phyloP scores from a whole-genome alignment of 2,329 filamentous ascomycete genomes.

The Botrytis fragariae region DNA sequence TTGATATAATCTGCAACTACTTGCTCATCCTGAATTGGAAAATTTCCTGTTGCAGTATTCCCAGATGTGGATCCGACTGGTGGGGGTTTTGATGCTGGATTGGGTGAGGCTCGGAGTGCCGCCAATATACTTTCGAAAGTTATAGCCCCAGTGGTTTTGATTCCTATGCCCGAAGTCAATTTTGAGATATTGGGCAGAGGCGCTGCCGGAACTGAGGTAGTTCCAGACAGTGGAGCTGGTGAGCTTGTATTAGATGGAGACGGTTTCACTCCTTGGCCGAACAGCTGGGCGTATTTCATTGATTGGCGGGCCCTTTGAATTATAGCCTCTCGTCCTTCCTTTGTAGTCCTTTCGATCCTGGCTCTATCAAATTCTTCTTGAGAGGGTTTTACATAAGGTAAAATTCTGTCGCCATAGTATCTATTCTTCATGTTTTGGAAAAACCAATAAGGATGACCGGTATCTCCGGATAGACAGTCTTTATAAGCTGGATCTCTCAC shows the following conservation, averaged over 20 bases:
- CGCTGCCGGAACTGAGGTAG: too few relatives aligned
- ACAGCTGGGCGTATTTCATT: neutral
- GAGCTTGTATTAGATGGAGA: too few relatives aligned
- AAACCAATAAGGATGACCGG: neutral
- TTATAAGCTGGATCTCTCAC: neutral
- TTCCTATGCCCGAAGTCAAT: neutral
- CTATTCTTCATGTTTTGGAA: neutral
- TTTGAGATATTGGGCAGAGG: neutral
- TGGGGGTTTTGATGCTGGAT: too few relatives aligned
- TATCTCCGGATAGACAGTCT: neutral
- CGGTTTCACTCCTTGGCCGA: neutral
- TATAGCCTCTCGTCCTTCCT: neutral
- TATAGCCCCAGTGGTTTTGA: neutral
- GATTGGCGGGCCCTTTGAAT: neutral
- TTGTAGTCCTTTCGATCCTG: neutral
- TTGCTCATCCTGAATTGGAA: neutral
- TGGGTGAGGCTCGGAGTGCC: too few relatives aligned
- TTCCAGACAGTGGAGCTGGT: too few relatives aligned
- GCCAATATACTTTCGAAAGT: too few relatives aligned
- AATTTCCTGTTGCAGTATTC: neutral
- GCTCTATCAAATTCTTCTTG: neutral
- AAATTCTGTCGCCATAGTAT: too few relatives aligned
- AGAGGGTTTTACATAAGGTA: too few relatives aligned
- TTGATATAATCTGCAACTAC: neutral
- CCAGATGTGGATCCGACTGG: neutral